A percentile compares a stretch with the other conserved stretches of the same genome.
These are phyloP conservation scores for Cladosporium halotolerans DNA, from an alignment of 2,329 filamentous ascomycete species.

Conservation along the genomic window DNA sequence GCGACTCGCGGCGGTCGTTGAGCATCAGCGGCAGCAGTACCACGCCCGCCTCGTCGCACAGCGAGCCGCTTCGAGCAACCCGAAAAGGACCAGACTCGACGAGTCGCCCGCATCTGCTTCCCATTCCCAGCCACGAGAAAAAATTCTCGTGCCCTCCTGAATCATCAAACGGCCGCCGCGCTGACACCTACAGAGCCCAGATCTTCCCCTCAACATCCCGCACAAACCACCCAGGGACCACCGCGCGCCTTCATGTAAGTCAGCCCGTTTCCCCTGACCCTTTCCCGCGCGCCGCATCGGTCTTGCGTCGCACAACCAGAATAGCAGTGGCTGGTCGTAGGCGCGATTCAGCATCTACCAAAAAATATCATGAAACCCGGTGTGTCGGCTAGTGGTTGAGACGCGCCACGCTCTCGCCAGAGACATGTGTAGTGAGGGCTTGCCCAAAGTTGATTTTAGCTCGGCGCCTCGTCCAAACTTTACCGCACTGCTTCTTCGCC, in stretches of 20 bases:
- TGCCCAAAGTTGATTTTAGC: neutral
- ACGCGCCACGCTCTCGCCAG: neutral
- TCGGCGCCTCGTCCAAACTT: neutral
- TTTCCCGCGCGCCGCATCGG: neutral
- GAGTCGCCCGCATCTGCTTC: no score
- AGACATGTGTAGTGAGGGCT: neutral
- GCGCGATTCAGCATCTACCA: no score
- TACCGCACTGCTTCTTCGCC: neutral
- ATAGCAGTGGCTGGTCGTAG: no score
- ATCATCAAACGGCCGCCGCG: neutral
- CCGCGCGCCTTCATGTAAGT: neutral
- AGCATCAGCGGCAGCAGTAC: no score
- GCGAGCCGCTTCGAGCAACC: no score
- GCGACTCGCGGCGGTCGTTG: no score
- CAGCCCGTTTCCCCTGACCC: neutral
- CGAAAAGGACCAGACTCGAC: no score
- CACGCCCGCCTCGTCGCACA: no score
- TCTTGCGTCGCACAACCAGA: no score
- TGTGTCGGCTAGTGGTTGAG: no score
- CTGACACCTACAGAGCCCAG: constrained; percentile 9
- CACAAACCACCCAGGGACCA: neutral
- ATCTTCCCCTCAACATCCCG: constrained; percentile 2
- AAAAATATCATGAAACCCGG: no score
- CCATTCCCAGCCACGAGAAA: no score
- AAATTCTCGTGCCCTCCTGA: neutral